Conservation (phyloP, 495 filamentous ascomycete species). For the Talaromyces stipitatus region DNA sequence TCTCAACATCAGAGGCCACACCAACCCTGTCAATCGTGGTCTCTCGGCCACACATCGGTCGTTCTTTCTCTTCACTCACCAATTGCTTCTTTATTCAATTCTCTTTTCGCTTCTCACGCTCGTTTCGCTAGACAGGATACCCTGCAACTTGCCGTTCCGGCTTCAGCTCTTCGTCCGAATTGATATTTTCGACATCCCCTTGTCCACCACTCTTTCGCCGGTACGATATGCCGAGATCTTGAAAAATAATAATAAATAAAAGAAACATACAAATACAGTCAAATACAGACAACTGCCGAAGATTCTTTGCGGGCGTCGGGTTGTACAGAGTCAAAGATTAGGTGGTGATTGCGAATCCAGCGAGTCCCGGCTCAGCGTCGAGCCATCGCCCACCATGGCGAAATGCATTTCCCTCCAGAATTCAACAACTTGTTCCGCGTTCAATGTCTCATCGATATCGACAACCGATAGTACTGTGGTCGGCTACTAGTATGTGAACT, state of each 20-base stretch:
- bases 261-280: neutral
- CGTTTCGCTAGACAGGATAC: neutral
- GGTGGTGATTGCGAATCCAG: neutral
- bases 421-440: constrained; percentile 79
- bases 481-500: constrained; percentile 61
- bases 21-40: neutral
- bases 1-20: neutral
- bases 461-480: constrained; percentile 52
- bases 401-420: constrained; percentile 70
- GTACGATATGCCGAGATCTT: constrained; percentile 1
- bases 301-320: neutral
- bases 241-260: neutral
- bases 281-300: neutral
- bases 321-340: neutral
- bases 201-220: neutral
- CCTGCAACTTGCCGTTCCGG: neutral
- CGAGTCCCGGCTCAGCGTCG: neutral
- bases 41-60: constrained; percentile 4
- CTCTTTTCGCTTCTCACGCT: constrained; percentile 6
- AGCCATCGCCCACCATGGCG: constrained; percentile 25
- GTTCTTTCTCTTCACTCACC: constrained; percentile 8
- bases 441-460: constrained; percentile 73
- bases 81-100: constrained; percentile 4
- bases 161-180: neutral
- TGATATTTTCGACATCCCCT: neutral